Evolutionary conservation across 1,284 basidiomycete genomes (phyloP).

Genomic region (Puccinia triticina): DNA sequence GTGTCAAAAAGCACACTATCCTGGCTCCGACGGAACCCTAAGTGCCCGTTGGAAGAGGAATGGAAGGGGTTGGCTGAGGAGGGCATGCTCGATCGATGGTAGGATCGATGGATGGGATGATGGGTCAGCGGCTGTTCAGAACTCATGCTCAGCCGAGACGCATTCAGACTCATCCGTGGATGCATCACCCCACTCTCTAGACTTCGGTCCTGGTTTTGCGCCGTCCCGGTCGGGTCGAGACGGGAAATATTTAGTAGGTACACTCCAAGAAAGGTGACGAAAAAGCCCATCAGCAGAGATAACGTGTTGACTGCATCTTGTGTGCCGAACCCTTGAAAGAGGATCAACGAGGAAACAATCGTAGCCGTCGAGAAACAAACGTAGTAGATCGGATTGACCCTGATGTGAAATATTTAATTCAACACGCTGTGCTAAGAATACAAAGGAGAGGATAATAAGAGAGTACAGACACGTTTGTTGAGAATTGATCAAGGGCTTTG

Average conservation of each 20-base stretch:
- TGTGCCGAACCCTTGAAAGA: slow-evolving; percentile 97
- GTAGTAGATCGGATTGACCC: slow-evolving; percentile 98
- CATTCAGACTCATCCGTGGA: slow-evolving; percentile 26
- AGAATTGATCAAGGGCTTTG: slow-evolving; percentile 95
- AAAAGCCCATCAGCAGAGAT: slow-evolving; percentile 82
- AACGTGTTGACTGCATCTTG: slow-evolving; percentile 76
- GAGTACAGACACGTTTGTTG: slow-evolving; percentile 87
- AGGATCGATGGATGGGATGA: slow-evolving; percentile 36
- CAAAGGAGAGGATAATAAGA: neutral
- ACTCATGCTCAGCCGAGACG: slow-evolving; percentile 44
- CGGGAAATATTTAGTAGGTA: slow-evolving; percentile 85
- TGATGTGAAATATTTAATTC: slow-evolving; percentile 58
- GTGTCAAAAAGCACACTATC: slow-evolving; percentile 50
- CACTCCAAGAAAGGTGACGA: slow-evolving; percentile 87
- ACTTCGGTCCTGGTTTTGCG: slow-evolving; percentile 34
- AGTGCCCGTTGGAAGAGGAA: neutral
- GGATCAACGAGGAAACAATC: slow-evolving; percentile 88
- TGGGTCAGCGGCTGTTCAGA: slow-evolving; percentile 25
- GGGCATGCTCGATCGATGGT: slow-evolving; percentile 37
- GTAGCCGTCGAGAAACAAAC: slow-evolving; percentile 97
- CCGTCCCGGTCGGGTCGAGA: slow-evolving; percentile 34
- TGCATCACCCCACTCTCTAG: slow-evolving; percentile 32
- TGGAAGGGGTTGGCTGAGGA: slow-evolving; percentile 32
- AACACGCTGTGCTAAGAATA: neutral
- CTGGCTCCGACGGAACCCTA: neutral